Evolutionary conservation across 257 asterid genomes (phyloP).

Genomic region (Primulina tabacum): DNA sequence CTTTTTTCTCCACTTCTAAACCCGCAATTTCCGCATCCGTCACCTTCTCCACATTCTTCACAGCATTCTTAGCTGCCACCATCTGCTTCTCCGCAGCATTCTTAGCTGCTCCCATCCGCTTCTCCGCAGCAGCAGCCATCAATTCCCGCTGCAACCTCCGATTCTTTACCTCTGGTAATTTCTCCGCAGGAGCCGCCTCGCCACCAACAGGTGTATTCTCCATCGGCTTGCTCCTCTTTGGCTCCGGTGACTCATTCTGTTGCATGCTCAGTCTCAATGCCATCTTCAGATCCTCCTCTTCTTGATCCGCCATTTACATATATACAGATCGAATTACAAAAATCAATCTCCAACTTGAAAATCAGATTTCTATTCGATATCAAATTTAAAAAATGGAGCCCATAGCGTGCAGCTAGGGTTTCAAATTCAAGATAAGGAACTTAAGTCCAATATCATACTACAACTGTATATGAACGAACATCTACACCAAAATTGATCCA

Average conservation of each 20-base stretch:
- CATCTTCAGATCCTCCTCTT: constrained; percentile 67
- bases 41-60: constrained; percentile 24
- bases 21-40: constrained; percentile 33
- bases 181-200: constrained; percentile 35
- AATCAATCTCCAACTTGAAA: constrained; percentile 19
- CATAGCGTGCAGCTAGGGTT: constrained; percentile 33
- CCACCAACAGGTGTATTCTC: constrained; percentile 41
- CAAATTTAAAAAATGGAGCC: constrained; percentile 5
- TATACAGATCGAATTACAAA: constrained; percentile 10
- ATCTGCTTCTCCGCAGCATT: constrained; percentile 20
- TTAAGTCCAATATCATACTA: constrained; percentile 4
- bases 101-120: constrained; percentile 60
- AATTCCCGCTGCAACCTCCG: constrained; percentile 72
- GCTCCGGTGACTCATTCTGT: constrained; percentile 81
- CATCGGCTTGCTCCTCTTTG: constrained; percentile 84
- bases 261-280: constrained; percentile 67
- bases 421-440: constrained; percentile 7
- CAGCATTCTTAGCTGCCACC: constrained; percentile 17
- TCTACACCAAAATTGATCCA: neutral
- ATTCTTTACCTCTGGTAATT: constrained; percentile 49
- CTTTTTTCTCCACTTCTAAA: constrained; percentile 32
- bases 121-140: constrained; percentile 98
- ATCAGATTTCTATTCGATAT: constrained; percentile 19
- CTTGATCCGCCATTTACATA: constrained; percentile 64
- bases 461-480: too few relatives aligned